phyloP scores from a whole-genome alignment of 768 basidiomycete genomes.

The Xerocomus spinulosus region DNA sequence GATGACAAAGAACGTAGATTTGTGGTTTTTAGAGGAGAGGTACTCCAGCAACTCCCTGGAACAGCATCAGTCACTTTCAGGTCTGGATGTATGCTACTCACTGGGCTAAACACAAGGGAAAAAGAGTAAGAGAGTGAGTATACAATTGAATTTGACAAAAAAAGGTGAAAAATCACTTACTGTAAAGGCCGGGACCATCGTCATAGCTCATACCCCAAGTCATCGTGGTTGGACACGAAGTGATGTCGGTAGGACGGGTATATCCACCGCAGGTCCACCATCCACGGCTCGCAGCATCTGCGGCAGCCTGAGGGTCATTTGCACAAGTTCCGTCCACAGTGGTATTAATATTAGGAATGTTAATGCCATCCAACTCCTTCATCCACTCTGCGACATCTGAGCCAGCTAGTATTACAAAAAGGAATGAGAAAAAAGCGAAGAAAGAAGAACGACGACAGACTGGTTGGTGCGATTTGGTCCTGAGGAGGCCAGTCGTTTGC shows the following conservation, averaged over 20 bases:
- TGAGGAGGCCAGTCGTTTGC: conserved; percentile 54
- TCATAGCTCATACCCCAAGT: conserved; percentile 85
- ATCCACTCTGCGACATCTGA: conserved; percentile 69
- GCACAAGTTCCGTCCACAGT: conserved; percentile 69
- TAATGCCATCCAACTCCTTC: conserved; percentile 64
- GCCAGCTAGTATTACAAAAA: not conserved
- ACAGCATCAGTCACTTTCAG: not conserved
- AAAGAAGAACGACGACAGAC: conserved; percentile 34
- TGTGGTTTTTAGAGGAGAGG: conserved; percentile 56
- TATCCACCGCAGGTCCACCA: conserved; percentile 91
- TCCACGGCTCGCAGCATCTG: conserved; percentile 57
- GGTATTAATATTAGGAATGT: conserved; percentile 62
- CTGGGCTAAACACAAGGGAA: conserved; percentile 42
- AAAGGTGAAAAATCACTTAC: conserved; percentile 39
- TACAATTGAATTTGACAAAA: not conserved
- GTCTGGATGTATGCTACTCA: conserved; percentile 26
- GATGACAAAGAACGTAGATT: conserved; percentile 88
- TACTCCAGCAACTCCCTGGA: conserved; percentile 66
- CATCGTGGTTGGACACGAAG: conserved; percentile 58
- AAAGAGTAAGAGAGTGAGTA: conserved; percentile 5
- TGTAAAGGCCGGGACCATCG: conserved; percentile 84
- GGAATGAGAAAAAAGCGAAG: not conserved
- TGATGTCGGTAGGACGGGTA: conserved; percentile 57
- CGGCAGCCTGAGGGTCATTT: conserved; percentile 51
- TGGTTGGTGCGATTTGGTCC: conserved; percentile 56